phyloP scores from a whole-genome alignment of 257 asterid genomes.

The Solanum phureja region DNA sequence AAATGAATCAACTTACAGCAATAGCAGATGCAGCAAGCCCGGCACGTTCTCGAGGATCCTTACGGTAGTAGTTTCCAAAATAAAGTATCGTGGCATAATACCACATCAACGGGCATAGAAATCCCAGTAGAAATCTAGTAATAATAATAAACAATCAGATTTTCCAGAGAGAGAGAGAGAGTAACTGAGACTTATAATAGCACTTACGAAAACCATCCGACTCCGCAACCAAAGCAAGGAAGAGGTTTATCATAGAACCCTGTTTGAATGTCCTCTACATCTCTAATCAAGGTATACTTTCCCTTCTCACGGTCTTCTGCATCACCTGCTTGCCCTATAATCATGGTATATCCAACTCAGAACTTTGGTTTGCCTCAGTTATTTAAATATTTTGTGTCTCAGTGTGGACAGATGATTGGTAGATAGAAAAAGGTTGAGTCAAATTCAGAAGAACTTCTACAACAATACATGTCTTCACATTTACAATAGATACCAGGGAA shows the following conservation, averaged over 20 bases:
- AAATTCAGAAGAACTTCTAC: not conserved
- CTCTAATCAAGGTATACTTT: conserved; percentile 57
- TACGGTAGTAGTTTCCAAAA: conserved; percentile 75
- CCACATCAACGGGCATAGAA: conserved; percentile 87
- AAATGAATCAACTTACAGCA: conserved; percentile 39
- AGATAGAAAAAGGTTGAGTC: not conserved
- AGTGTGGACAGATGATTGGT: not conserved
- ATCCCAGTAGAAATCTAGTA: conserved; percentile 65
- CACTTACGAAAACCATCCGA: conserved; percentile 91
- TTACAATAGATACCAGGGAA: not conserved
- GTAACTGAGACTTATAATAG: not conserved
- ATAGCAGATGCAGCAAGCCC: conserved; percentile 98
- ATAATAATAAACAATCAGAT: not conserved
- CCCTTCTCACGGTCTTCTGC: conserved; percentile 49
- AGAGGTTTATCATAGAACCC: conserved; percentile 84
- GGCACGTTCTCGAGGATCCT: conserved; percentile 96
- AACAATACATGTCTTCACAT: not conserved
- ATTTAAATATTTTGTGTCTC: not conserved
- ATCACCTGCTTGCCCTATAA: conserved; percentile 39
- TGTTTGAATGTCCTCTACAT: conserved; percentile 56
- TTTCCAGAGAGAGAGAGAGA: not conserved
- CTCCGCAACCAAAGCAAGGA: conserved; percentile 93
- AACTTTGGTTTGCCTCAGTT: not conserved
- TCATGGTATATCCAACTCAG: not conserved
- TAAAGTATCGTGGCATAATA: conserved; percentile 84